Conservation (phyloP, 2,329 filamentous ascomycete genomes). For the Didymella keratinophila region DNA sequence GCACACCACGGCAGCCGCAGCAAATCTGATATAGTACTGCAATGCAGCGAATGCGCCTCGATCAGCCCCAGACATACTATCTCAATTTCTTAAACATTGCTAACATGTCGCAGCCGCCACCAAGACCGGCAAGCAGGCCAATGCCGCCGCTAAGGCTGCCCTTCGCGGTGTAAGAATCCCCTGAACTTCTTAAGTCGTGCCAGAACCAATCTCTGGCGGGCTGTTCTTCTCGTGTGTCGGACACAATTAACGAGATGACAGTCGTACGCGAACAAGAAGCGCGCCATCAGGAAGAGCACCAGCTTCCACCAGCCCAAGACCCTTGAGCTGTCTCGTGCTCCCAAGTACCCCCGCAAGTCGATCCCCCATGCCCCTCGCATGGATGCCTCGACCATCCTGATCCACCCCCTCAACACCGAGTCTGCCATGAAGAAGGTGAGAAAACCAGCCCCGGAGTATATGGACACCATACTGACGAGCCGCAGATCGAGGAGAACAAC, state of each 20-base stretch:
- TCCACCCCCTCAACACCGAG: conserved; percentile 99
- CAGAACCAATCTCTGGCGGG: conserved; percentile 62
- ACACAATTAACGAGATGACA: conserved; percentile 56
- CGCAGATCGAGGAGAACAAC: conserved; percentile 97
- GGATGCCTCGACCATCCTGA: conserved; percentile 96
- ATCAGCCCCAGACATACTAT: conserved; percentile 18
- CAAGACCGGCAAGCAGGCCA: conserved; percentile 80
- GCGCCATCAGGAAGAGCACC: conserved; percentile 89
- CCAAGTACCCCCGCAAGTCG: conserved; percentile 97
- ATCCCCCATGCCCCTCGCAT: conserved; percentile 88
- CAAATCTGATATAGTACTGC: conserved; percentile 23
- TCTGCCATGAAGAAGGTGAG: conserved; percentile 93
- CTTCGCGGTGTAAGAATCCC: conserved; percentile 83
- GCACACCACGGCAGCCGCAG: conserved; percentile 18
- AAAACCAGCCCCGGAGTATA: background rate
- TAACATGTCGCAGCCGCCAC: conserved; percentile 54
- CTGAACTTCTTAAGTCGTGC: conserved; percentile 56
- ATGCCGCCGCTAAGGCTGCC: conserved; percentile 92
- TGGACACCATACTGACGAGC: background rate
- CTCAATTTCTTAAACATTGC: conserved; percentile 23
- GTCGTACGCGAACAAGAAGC: conserved; percentile 82
- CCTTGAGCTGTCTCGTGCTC: conserved; percentile 84
- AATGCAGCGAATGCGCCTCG: conserved; percentile 34
- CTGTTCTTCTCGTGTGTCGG: conserved; percentile 54
- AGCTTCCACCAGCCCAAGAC: conserved; percentile 99